These are phyloP conservation scores for Phytophthora cryptogea DNA, from an alignment of 352 stramenopile species.

Conservation along the genomic window DNA sequence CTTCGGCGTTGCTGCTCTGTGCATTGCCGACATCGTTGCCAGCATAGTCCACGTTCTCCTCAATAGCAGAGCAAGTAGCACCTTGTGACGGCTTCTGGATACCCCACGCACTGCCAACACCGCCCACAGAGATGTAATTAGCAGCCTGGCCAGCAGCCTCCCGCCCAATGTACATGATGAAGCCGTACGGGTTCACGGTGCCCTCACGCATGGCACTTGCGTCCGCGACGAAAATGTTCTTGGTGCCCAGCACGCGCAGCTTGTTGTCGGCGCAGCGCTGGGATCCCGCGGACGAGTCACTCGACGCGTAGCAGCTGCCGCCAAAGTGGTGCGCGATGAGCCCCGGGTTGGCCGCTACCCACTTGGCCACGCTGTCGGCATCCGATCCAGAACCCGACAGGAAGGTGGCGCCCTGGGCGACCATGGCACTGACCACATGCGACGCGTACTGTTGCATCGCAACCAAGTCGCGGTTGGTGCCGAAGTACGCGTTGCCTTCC, in stretches of 20 bases:
- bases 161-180: slow-evolving; percentile 74
- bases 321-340: slow-evolving; percentile 65
- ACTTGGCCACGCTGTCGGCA: slow-evolving; percentile 38
- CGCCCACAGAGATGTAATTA: slow-evolving; percentile 33
- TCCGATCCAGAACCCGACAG: slow-evolving; percentile 35
- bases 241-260: slow-evolving; percentile 61
- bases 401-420: slow-evolving; percentile 50
- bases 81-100: slow-evolving; percentile 8
- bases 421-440: slow-evolving; percentile 47
- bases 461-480: slow-evolving; percentile 48
- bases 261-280: slow-evolving; percentile 68
- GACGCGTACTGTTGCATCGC: slow-evolving; percentile 59
- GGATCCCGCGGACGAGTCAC: slow-evolving; percentile 36
- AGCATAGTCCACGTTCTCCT: slow-evolving; percentile 41
- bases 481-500: slow-evolving; percentile 43
- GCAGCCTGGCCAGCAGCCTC: slow-evolving; percentile 52
- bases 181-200: slow-evolving; percentile 72
- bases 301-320: slow-evolving; percentile 70
- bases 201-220: slow-evolving; percentile 63
- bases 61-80: slow-evolving; percentile 28
- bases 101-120: slow-evolving; percentile 18
- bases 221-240: slow-evolving; percentile 72
- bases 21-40: slow-evolving; percentile 34
- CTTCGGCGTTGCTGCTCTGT: slow-evolving; percentile 17
- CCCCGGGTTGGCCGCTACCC: slow-evolving; percentile 39